Evolutionary conservation across 306 rosid species (phyloP).

Genomic region (Vigna reflexopilosa): DNA sequence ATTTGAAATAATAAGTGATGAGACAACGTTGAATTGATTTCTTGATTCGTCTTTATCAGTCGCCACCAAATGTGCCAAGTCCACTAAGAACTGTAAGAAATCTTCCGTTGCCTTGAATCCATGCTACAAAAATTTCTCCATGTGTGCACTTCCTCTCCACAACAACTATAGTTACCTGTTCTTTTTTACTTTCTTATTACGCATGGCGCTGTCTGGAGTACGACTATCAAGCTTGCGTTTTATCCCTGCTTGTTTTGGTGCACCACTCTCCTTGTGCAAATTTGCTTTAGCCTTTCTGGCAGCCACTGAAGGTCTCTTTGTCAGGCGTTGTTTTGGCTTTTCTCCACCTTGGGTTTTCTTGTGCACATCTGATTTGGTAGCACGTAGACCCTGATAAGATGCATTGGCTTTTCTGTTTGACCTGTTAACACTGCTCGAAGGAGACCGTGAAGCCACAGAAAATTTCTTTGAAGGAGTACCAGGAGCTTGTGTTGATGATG

Average conservation of each 20-base stretch:
- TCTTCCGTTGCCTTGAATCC: conserved; percentile 10
- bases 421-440: conserved; percentile 45
- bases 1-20: not conserved
- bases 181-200: conserved; percentile 62
- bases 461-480: conserved; percentile 56
- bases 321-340: conserved; percentile 54
- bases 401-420: conserved; percentile 37
- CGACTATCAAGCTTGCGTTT: conserved; percentile 87
- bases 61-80: conserved; percentile 1
- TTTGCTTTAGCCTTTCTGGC: conserved; percentile 70
- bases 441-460: conserved; percentile 49
- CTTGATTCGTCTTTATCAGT: not conserved
- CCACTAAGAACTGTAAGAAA: not conserved
- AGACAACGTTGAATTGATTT: conserved; percentile 14
- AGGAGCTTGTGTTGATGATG: not conserved
- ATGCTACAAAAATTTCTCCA: conserved; percentile 21
- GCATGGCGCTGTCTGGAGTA: conserved; percentile 68
- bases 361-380: conserved; percentile 67
- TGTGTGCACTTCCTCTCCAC: not conserved
- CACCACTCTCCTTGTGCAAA: conserved; percentile 41
- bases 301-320: conserved; percentile 87
- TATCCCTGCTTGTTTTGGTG: conserved; percentile 61
- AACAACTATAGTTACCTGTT: conserved; percentile 47
- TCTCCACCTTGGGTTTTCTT: conserved; percentile 58
- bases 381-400: conserved; percentile 87